Evolutionary conservation across 345 rosid genomes (phyloP), one percentile per base, ranked within the genome.

Genomic region (Isatis tinctoria): DNA sequence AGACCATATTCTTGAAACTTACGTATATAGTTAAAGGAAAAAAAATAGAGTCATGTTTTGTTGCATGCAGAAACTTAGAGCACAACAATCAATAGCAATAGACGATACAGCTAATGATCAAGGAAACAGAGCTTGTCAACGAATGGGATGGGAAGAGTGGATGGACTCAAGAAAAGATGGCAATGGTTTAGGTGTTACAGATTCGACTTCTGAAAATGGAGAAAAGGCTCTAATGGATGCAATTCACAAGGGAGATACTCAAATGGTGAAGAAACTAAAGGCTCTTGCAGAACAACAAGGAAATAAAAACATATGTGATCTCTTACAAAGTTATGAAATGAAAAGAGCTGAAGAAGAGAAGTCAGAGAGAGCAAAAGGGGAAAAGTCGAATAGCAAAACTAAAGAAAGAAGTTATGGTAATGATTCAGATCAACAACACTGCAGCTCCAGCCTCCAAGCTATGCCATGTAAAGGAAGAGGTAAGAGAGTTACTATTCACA

Each of bases 401-500:
- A 71, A 28, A 66, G 78, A 60, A 82, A 65, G 52, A 64, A 74
- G 79, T 77, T 47, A 74, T 4, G 30, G 58, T 66, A 76, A 61
- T 11, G 68, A 67, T 32, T 57, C 52, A 74, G 43, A 78, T 69
- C n/a, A 39, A 56, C n/a, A 39, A 56, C 20, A 58, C 51, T 73
- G 81, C 67, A 74, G 81, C 62, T 76, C 85, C 37, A 61, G 79
- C 72, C 40, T 18, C 70, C 74, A 77, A 53, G 69, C 53, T 36
- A 36, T 57, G 71, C 49, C 68, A 35, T 44, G 70, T 12, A 53
- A 77, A 28, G 44, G 66, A 77, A 67, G 80, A 49, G 81, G 74
- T 74, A 87, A 83, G 85, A 88, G 98, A 82, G 90, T 94, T 67
- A 90, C 93, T 5, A 88, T 94, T 68, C 90, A 90, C 82, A 80